These are phyloP conservation scores for Podospora australis DNA, from an alignment of 495 filamentous ascomycete genomes.

Conservation along the genomic window DNA sequence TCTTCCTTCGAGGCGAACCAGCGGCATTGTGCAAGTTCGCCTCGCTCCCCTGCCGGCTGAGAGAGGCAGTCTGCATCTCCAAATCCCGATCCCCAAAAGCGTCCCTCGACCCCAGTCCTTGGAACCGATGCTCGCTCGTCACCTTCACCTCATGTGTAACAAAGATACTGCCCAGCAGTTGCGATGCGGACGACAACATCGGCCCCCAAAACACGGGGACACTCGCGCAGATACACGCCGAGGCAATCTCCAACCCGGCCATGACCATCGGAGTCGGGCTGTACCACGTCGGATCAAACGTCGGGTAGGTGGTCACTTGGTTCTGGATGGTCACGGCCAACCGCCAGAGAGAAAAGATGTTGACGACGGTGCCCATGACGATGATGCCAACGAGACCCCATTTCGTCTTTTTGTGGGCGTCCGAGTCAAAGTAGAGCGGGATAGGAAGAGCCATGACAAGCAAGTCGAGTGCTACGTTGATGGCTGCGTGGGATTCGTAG, in stretches of 20 bases:
- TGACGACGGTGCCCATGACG: conserved; percentile 27
- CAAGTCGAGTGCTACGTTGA: conserved; percentile 29
- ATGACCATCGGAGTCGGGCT: conserved; percentile 23
- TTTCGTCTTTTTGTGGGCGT: conserved; percentile 12
- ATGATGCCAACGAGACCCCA: conserved; percentile 22
- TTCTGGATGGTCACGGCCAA: conserved; percentile 24
- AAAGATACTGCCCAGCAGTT: conserved; percentile 25
- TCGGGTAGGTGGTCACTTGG: conserved; percentile 19
- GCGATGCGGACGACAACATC: conserved; percentile 4
- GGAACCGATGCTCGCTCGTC: conserved; percentile 14
- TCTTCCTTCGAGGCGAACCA: not conserved
- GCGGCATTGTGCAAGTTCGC: too few species aligned
- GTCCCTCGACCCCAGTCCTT: conserved; percentile 15
- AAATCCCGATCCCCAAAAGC: conserved; percentile 3
- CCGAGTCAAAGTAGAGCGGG: conserved; percentile 25
- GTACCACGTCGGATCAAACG: conserved; percentile 30
- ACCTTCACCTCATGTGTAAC: conserved; percentile 29
- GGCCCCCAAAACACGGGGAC: conserved; percentile 30
- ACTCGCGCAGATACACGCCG: conserved; percentile 29
- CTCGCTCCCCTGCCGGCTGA: conserved; percentile 16
- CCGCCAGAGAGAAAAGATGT: conserved; percentile 26
- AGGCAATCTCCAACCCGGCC: conserved; percentile 22
- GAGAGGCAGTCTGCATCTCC: conserved; percentile 13
- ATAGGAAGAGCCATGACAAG: conserved; percentile 27
- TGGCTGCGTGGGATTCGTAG: conserved; percentile 26